Conservation (phyloP, 208 protist species). For the Leishmania gerbilli region DNA sequence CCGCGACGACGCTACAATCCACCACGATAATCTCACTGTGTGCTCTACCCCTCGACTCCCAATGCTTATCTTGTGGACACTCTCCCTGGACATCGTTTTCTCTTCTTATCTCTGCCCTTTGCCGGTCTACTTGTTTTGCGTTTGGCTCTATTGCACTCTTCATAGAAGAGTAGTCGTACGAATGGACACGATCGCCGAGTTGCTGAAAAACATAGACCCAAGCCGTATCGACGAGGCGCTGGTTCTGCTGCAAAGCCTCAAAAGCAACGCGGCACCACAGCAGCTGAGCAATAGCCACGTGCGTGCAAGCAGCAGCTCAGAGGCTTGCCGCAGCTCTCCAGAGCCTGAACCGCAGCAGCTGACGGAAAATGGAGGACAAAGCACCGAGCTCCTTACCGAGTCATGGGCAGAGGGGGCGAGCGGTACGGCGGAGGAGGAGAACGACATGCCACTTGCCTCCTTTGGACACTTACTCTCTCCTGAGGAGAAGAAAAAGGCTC, state of each 20-base stretch:
- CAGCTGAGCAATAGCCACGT: not conserved
- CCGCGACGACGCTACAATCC: not conserved
- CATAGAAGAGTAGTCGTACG: slow-evolving; percentile 5
- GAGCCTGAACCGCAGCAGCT: not conserved
- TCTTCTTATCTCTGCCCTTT: not conserved
- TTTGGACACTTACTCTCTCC: slow-evolving; percentile 14
- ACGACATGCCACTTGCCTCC: slow-evolving; percentile 24
- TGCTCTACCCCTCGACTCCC: not conserved
- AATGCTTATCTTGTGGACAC: not conserved
- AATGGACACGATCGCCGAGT: slow-evolving; percentile 32
- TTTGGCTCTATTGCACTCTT: not conserved
- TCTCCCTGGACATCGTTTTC: not conserved
- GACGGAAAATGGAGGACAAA: not conserved
- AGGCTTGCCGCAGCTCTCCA: slow-evolving; percentile 1
- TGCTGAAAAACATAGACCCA: slow-evolving; percentile 34
- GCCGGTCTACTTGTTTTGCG: not conserved
- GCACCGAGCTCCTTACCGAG: not conserved
- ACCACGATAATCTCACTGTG: not conserved
- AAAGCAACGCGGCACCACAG: not conserved
- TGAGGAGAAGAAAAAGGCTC: slow-evolving; percentile 14
- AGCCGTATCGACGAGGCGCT: slow-evolving; percentile 36
- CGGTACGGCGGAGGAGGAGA: slow-evolving; percentile 6
- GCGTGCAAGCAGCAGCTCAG: not conserved
- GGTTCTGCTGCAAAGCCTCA: slow-evolving; percentile 32
- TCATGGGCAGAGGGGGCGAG: slow-evolving; percentile 1